phyloP scores from a whole-genome alignment of 2,329 filamentous ascomycete species.

The Thelonectria discophora region DNA sequence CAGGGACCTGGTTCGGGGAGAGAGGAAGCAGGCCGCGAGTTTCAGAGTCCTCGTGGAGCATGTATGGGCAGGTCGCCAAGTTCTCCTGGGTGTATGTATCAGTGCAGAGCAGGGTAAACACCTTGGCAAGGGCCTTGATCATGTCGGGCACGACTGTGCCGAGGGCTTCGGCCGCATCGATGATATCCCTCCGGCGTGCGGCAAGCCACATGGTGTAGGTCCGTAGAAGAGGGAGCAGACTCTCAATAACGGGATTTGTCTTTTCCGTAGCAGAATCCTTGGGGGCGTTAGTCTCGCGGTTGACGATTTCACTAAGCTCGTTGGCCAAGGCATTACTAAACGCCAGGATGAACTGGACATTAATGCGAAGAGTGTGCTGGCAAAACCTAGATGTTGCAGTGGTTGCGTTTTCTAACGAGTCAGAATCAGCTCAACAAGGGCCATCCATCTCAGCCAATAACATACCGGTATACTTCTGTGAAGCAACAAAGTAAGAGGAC shows the following conservation, averaged over 20 bases:
- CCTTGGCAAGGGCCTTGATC: conserved; percentile 56
- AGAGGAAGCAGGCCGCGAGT: conserved; percentile 56
- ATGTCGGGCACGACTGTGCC: conserved; percentile 57
- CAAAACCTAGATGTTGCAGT: conserved; percentile 57
- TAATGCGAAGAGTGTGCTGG: conserved; percentile 77
- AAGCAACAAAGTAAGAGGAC: conserved; percentile 78
- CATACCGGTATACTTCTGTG: conserved; percentile 47
- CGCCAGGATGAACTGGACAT: conserved; percentile 78
- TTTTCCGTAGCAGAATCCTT: conserved; percentile 39
- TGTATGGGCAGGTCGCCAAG: conserved; percentile 55
- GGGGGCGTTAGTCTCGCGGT: conserved; percentile 34
- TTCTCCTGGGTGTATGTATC: conserved; percentile 53
- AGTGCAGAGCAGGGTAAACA: conserved; percentile 58
- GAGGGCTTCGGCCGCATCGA: conserved; percentile 56
- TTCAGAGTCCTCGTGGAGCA: conserved; percentile 61
- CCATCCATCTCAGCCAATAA: conserved; percentile 14
- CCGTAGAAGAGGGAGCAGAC: conserved; percentile 62
- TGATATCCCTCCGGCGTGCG: conserved; percentile 55
- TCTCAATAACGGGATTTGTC: conserved; percentile 51
- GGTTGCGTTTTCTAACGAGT: conserved; percentile 56
- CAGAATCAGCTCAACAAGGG: conserved; percentile 3
- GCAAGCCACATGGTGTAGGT: conserved; percentile 64
- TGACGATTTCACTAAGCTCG: conserved; percentile 68
- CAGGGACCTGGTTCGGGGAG: conserved; percentile 49
- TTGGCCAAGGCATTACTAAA: conserved; percentile 75